A percentile compares a stretch with the other conserved stretches of the same genome.
Evolutionary conservation across 2,329 filamentous ascomycete species (phyloP).

Genomic region (Penicillium italicum): DNA sequence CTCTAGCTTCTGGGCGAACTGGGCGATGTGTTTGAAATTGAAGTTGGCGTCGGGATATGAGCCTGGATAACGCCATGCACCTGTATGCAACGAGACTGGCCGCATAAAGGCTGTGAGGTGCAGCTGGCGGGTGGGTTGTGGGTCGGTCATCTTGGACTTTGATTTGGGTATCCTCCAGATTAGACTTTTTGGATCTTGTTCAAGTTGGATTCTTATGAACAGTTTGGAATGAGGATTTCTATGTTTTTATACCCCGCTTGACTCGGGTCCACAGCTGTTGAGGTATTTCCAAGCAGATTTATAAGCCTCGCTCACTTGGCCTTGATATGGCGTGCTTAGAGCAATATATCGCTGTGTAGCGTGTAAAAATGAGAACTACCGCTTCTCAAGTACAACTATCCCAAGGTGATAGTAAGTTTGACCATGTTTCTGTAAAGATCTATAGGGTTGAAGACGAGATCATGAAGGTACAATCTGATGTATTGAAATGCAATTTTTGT

Average conservation of each 20-base stretch:
- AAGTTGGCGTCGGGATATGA: constrained; percentile 57
- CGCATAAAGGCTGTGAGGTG: constrained; percentile 60
- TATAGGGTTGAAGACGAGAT: too few relatives aligned
- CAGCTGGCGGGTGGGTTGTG: constrained; percentile 31
- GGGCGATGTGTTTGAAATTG: constrained; percentile 52
- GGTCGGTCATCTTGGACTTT: constrained; percentile 15
- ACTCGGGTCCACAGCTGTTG: background rate
- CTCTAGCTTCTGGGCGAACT: constrained; percentile 54
- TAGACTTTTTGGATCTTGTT: background rate
- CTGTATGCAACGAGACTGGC: constrained; percentile 54
- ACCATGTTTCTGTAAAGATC: background rate
- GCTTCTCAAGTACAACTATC: background rate
- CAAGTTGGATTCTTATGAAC: too few relatives aligned
- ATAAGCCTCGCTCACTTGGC: background rate
- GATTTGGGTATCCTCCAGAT: background rate
- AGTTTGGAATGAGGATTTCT: background rate
- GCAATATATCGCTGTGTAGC: background rate
- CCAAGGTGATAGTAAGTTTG: background rate
- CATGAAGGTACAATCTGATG: too few relatives aligned
- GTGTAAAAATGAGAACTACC: background rate
- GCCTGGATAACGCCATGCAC: constrained; percentile 56
- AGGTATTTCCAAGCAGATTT: background rate
- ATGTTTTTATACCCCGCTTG: background rate
- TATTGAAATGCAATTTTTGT: too few relatives aligned
- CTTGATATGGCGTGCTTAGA: background rate